Evolutionary conservation across 1,284 basidiomycete species (phyloP).

Genomic region (Leccinum pallidistipes): DNA sequence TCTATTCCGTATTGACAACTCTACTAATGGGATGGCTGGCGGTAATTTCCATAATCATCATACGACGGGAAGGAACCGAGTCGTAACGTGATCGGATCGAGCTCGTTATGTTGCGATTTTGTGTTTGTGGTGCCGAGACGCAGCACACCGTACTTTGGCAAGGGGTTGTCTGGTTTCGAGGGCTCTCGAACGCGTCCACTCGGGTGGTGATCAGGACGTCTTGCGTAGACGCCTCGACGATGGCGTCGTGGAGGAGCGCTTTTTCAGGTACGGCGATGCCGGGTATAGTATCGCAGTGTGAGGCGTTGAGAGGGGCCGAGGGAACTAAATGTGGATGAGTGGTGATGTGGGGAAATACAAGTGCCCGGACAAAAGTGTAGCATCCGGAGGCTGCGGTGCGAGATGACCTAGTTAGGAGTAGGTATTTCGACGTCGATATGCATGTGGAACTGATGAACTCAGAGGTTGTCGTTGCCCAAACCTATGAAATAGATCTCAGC

Average conservation of each 20-base stretch:
- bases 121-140: neutral
- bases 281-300: conserved; percentile 9
- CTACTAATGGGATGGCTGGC: conserved; percentile 10
- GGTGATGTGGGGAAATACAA: conserved; percentile 4
- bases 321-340: neutral
- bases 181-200: conserved; percentile 2
- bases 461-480: neutral
- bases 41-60: neutral
- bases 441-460: conserved; percentile 1
- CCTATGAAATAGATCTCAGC: neutral
- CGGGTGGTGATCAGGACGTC: conserved; percentile 15
- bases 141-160: conserved; percentile 9
- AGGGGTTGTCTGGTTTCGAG: neutral
- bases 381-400: conserved; percentile 2
- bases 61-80: neutral
- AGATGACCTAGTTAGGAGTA: conserved; percentile 15
- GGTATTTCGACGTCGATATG: conserved; percentile 22
- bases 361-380: conserved; percentile 14
- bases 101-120: neutral
- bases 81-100: conserved; percentile 3
- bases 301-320: conserved; percentile 6
- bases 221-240: conserved; percentile 11
- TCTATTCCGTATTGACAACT: neutral
- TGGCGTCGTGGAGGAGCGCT: conserved; percentile 16
- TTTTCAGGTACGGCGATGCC: conserved; percentile 1